Conservation (phyloP, 768 basidiomycete genomes). For the Tulasnella sp. region DNA sequence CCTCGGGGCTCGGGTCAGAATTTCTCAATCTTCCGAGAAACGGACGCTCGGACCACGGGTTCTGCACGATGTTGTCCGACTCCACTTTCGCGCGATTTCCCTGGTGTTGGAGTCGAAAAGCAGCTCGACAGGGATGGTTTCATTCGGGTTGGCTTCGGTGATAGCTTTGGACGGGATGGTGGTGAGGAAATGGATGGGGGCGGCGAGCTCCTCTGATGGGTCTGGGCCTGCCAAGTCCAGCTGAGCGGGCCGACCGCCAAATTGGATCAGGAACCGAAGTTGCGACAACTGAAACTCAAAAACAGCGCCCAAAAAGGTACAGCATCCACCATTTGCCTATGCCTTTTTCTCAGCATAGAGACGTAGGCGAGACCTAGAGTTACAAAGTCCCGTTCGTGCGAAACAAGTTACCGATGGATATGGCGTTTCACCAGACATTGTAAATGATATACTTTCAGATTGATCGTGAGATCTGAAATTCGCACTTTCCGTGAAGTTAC, state of each 20-base stretch:
- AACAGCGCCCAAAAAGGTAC: no score
- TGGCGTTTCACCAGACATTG: no score
- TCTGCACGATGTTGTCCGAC: conserved; percentile 54
- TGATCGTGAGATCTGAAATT: no score
- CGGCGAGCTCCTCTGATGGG: conserved; percentile 63
- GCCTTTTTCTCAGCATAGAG: no score
- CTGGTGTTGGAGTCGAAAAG: conserved; percentile 80
- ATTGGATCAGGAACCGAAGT: not conserved
- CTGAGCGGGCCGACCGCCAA: not conserved
- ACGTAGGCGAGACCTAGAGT: no score
- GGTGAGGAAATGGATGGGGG: conserved; percentile 67
- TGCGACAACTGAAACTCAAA: not conserved
- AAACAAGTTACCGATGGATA: no score
- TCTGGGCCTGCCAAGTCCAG: conserved; percentile 31
- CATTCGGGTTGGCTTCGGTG: conserved; percentile 60
- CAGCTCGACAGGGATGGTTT: conserved; percentile 72
- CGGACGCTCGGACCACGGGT: conserved; percentile 70
- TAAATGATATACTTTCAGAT: no score
- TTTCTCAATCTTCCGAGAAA: no score
- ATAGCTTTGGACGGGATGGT: conserved; percentile 73
- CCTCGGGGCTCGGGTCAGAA: no score
- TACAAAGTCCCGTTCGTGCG: no score
- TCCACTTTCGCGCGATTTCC: conserved; percentile 43
- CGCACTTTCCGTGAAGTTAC: no score
- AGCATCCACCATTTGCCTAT: no score